phyloP scores from a whole-genome alignment of 495 filamentous ascomycete genomes.

The Patellaria atrata region DNA sequence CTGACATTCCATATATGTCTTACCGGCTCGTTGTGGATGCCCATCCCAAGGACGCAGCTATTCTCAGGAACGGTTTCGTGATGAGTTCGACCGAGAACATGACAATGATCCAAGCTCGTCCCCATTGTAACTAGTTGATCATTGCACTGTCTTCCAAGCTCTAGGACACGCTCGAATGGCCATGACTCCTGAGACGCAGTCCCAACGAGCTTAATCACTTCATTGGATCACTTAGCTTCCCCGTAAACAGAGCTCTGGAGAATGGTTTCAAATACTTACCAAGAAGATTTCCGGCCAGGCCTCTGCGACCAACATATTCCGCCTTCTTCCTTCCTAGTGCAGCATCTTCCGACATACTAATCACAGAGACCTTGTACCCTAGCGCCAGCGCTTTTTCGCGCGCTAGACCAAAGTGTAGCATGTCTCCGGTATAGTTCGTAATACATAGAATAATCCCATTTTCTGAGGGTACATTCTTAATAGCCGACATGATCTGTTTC shows the following conservation, averaged over 20 bases:
- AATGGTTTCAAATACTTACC: conserved; percentile 4
- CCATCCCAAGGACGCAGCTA: conserved; percentile 43
- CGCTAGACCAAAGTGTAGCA: conserved; percentile 48
- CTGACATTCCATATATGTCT: too few species aligned
- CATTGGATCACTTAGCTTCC: conserved; percentile 2
- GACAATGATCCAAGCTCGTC: conserved; percentile 47
- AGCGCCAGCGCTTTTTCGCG: conserved; percentile 44
- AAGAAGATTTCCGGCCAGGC: conserved; percentile 39
- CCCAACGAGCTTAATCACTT: conserved; percentile 27
- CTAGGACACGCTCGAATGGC: conserved; percentile 39
- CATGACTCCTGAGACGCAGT: conserved; percentile 22
- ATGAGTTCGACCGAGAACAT: conserved; percentile 44
- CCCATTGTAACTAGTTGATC: conserved; percentile 44
- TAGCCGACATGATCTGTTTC: conserved; percentile 45
- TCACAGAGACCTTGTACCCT: conserved; percentile 39
- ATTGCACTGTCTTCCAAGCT: conserved; percentile 40
- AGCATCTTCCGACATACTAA: conserved; percentile 47
- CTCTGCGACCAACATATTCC: conserved; percentile 41
- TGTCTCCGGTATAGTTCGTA: conserved; percentile 54
- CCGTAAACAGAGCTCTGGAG: neutral
- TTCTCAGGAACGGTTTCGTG: conserved; percentile 35
- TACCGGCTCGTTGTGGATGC: conserved; percentile 48
- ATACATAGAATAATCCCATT: conserved; percentile 46
- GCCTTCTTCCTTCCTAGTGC: conserved; percentile 42
- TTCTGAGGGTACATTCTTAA: conserved; percentile 40